Base-by-base conservation (phyloP, 495 filamentous ascomycete species). In the Pyrenula aspistea region DNA sequence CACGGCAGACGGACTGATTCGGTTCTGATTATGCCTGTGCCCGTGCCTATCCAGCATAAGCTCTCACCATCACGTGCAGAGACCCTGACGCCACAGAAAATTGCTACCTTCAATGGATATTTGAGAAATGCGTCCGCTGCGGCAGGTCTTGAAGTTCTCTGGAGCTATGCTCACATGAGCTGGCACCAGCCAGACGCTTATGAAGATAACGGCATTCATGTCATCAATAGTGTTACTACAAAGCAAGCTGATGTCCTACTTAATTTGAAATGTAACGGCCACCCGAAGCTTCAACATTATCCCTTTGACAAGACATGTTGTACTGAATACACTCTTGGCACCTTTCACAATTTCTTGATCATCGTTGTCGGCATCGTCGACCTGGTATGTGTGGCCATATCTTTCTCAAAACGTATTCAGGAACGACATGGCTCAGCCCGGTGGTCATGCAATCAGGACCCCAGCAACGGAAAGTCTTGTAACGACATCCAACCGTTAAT, bases 301-400 rank as follows among this genome's bases (percentile, higher is more conserved):
- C 74, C 75, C 1, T 75, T 75, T 60, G 71, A 79, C 56, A 71
- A 74, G 22, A 85, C 83, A 2, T 86, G 83, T 65, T 86, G 83
- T 60, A 75, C 65, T 51, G 68, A 62, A 24, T 79, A 82, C 57
- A 50, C 59, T 8, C 53, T 51, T 0, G 65, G 65, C 19, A 65
- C 63, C 42, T 61, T 60, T 55, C 53, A 69, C 1, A 70, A 80
- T 55, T 55, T 4, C 19, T 10, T 57, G 53, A 15, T 66, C 19
- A 57, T 65, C 0, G 60, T 75, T 21, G 12, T 69, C 2, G 25
- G 65, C 51, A 61, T 63, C 22, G 59, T 70, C 20, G 64, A 60
- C 24, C 19, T 70, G n/a, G 53, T 77, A 11, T 60, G 67, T 2
- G 53, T 63, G 12, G 54, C 72, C 22, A 42, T 61, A 25, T 62